phyloP scores from a whole-genome alignment of 2,329 filamentous ascomycete species.

The Ambrosiella xylebori region DNA sequence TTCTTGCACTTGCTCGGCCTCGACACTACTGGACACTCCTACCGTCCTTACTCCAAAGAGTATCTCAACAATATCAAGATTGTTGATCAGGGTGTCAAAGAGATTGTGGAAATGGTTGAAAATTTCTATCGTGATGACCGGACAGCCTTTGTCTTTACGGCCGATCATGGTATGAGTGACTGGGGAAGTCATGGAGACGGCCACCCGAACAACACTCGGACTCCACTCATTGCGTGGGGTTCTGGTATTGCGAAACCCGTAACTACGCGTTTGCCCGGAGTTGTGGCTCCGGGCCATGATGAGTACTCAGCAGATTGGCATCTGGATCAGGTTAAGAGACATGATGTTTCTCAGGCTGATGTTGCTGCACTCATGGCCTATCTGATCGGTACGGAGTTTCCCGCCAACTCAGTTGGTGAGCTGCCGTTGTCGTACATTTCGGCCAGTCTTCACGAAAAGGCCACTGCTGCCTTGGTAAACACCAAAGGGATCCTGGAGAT shows the following conservation, averaged over 20 bases:
- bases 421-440: conserved; percentile 70
- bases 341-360: conserved; percentile 89
- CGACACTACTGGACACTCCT: conserved; percentile 75
- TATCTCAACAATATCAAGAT: conserved; percentile 90
- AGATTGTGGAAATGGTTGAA: conserved; percentile 65
- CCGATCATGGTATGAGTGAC: conserved; percentile 97
- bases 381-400: conserved; percentile 71
- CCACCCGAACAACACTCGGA: conserved; percentile 91
- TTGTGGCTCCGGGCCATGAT: conserved; percentile 63
- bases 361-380: conserved; percentile 93
- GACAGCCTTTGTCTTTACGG: conserved; percentile 92
- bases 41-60: conserved; percentile 84
- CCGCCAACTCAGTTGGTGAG: conserved; percentile 90
- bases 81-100: conserved; percentile 76
- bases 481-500: conserved; percentile 80
- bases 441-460: conserved; percentile 57
- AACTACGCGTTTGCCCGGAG: conserved; percentile 27
- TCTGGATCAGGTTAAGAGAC: conserved; percentile 59
- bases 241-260: conserved; percentile 70
- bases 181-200: conserved; percentile 98
- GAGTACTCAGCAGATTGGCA: conserved; percentile 85
- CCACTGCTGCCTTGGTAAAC: conserved; percentile 69
- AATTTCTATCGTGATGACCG: conserved; percentile 71
- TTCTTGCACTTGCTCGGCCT: conserved; percentile 86
- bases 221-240: conserved; percentile 83